These are phyloP conservation scores for Setaria viridis DNA, from an alignment of 202 grass and related monocot genomes.

Conservation along the genomic window DNA sequence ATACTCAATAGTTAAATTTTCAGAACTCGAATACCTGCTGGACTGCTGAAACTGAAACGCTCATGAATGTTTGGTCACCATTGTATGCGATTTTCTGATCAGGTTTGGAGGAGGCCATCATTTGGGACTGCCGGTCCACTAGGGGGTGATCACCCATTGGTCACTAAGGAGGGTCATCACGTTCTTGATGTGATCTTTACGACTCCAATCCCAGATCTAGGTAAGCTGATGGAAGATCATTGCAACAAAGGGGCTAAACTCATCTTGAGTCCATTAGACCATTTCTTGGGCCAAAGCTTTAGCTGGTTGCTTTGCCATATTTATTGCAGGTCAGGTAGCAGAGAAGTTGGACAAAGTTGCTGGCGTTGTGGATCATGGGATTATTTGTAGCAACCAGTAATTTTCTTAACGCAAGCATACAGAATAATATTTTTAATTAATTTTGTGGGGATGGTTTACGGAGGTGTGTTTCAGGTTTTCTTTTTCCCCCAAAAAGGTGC, in stretches of 20 bases:
- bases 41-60: not conserved
- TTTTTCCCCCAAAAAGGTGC: too few relatives aligned
- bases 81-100: not conserved
- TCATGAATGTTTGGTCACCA: not conserved
- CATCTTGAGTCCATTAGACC: not conserved
- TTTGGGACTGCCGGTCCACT: constrained; percentile 71
- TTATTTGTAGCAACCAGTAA: constrained; percentile 67
- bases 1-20: not conserved
- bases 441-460: too few relatives aligned
- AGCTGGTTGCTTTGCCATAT: constrained; percentile 14
- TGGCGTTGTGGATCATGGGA: constrained; percentile 86
- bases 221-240: constrained; percentile 40
- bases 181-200: constrained; percentile 94
- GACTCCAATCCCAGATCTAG: constrained; percentile 73
- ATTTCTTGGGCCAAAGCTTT: constrained; percentile 8
- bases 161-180: constrained; percentile 78
- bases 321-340: constrained; percentile 68
- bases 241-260: not conserved
- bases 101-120: constrained; percentile 95
- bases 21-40: not conserved
- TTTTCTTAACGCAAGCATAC: constrained; percentile 25
- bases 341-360: constrained; percentile 67
- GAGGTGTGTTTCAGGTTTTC: too few relatives aligned
- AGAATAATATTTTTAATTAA: not conserved
- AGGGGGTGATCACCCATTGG: constrained; percentile 79